Base-by-base conservation (phyloP, 768 basidiomycete species). In the Kwoniella europaea region DNA sequence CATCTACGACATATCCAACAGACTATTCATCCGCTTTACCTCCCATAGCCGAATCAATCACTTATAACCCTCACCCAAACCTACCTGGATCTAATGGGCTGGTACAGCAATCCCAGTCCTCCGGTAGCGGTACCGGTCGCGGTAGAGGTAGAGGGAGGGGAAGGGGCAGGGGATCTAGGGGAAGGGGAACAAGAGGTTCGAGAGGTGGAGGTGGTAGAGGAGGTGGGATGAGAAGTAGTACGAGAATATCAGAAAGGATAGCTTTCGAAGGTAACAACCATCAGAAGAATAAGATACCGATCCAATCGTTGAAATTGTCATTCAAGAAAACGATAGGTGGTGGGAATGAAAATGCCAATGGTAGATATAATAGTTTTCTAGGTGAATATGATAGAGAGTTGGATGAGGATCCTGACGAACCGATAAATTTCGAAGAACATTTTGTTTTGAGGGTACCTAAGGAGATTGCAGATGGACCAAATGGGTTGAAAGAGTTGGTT, bases 361-460 rank as follows among this genome's bases (percentile, higher is more conserved):
- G 71, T 2, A 65, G 74, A 56, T 93, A 92, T 69, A 91, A 89
- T 89, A 92, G 91, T 42, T 95, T 94, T 82, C 85, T 95, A 66
- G 96, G 96, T 7, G 87, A 90, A 13, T 98, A 94, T 82, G 95
- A 98, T 85, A 87, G 94, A 54, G 96, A 98, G 81, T 85, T 98
- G 63, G 96, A 98, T 82, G 94, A 92, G 61, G 93, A 98, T 77
- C 93, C 94, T 57, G 94, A 97, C 68, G 86, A 87, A 68, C 95
- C 97, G 68, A 84, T 98, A 68, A 90, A 90, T 16, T 97, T 98
- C 75, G 97, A 99, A 84, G 97, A 99, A 84, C 95, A 98, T 78
- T 98, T 98, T 79, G 90, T 99, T 65, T 85, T 99, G 42, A 85
- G 95, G 35, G 89, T 98, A 87, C 93, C 92, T 0, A 88, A 90